Conservation (phyloP, 306 rosid species). For the Quercus rubra region DNA sequence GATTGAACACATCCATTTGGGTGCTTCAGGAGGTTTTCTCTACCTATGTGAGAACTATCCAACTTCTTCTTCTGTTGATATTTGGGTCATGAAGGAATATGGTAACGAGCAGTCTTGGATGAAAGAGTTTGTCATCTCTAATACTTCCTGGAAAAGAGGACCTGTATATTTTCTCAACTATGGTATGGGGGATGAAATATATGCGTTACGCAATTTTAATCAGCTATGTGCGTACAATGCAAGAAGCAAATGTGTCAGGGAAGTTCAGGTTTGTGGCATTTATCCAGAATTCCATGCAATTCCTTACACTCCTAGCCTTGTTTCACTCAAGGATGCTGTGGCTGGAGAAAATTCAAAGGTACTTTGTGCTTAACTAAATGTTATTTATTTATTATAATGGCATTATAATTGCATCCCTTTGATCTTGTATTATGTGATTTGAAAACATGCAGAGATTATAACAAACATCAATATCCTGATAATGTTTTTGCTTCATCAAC, state of each 20-base stretch:
- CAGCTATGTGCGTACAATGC: no score
- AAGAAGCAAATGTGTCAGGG: no score
- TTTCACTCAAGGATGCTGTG: neutral
- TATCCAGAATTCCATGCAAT: neutral
- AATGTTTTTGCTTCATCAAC: no score
- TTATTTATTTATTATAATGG: no score
- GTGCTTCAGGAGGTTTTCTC: neutral
- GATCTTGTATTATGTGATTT: no score
- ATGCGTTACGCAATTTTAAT: no score
- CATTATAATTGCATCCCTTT: no score
- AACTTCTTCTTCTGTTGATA: neutral
- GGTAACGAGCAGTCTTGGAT: neutral
- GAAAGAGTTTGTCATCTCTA: neutral
- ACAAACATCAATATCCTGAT: no score
- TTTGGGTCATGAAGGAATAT: neutral
- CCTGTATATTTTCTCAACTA: no score
- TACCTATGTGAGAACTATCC: neutral
- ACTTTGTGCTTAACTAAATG: neutral
- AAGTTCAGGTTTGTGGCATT: no score
- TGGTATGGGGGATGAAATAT: no score
- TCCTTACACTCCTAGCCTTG: neutral
- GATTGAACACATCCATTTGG: neutral
- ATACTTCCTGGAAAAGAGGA: neutral
- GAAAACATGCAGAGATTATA: no score
- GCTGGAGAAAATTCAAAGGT: neutral